Conservation (phyloP, 2,329 filamentous ascomycete species). For the Rutstroemia sp. region DNA sequence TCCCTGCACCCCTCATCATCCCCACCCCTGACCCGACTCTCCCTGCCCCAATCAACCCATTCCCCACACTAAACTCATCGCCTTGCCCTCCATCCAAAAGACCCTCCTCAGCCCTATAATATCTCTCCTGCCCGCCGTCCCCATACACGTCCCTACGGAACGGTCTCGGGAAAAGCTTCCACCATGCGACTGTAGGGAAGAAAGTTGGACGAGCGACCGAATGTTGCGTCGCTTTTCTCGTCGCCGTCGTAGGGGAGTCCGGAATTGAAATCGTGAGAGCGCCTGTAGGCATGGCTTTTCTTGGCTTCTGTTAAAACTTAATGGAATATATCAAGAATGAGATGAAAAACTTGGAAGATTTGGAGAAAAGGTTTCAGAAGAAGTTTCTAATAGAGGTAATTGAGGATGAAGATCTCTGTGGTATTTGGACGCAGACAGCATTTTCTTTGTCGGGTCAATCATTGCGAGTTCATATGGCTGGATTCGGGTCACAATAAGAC, state of each 20-base stretch:
- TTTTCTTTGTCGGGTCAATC: not conserved
- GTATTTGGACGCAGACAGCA: not conserved
- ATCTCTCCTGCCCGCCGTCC: not conserved
- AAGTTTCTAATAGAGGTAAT: not conserved
- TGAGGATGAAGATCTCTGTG: not conserved
- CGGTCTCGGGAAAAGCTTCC: not conserved
- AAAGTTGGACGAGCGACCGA: conserved; percentile 4
- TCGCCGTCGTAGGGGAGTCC: not conserved
- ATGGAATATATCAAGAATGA: not conserved
- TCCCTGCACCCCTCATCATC: not conserved
- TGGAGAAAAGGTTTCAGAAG: not conserved
- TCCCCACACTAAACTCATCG: not conserved
- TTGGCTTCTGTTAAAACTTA: not conserved
- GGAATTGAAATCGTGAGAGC: conserved; percentile 3
- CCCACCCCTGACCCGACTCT: not conserved
- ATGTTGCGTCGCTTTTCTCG: conserved; percentile 1
- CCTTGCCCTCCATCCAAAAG: conserved; percentile 1
- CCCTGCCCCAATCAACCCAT: not conserved
- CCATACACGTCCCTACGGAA: not conserved
- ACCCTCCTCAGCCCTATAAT: conserved; percentile 1
- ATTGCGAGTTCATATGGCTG: no score
- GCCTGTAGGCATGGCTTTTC: conserved; percentile 1
- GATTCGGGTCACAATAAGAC: not conserved
- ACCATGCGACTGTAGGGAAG: conserved; percentile 6
- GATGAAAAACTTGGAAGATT: not conserved